Conservation (phyloP, 768 basidiomycete genomes). For the Harrya chromipes region DNA sequence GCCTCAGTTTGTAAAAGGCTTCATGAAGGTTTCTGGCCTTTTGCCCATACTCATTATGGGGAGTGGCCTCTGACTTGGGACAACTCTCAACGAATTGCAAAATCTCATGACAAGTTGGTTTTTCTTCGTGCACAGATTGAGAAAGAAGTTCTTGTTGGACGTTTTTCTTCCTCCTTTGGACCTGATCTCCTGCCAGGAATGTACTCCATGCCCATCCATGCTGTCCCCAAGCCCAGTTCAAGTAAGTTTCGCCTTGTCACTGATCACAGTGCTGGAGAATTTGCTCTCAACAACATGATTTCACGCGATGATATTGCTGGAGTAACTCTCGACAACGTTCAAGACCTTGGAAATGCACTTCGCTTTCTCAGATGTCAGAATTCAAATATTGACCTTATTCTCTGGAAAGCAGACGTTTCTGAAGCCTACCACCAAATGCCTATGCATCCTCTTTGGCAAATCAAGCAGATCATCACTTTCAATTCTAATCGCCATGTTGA, state of each 20-base stretch:
- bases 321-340: slow-evolving; percentile 34
- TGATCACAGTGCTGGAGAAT: slow-evolving; percentile 36
- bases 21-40: too few relatives aligned
- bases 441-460: slow-evolving; percentile 39
- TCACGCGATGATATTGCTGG: slow-evolving; percentile 15
- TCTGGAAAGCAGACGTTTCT: slow-evolving; percentile 37
- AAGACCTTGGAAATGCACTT: slow-evolving; percentile 26
- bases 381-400: not conserved
- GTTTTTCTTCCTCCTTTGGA: slow-evolving; percentile 17
- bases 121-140: too few relatives aligned
- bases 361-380: fast-evolving
- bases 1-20: too few relatives aligned
- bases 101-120: too few relatives aligned
- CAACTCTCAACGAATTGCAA: too few relatives aligned
- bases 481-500: slow-evolving; percentile 19
- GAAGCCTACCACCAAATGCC: slow-evolving; percentile 38
- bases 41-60: too few relatives aligned
- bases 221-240: slow-evolving; percentile 41
- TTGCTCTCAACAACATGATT: slow-evolving; percentile 35
- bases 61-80: too few relatives aligned
- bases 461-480: slow-evolving; percentile 36
- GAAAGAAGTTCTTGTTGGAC: not conserved
- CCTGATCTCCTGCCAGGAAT: slow-evolving; percentile 37
- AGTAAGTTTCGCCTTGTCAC: slow-evolving; percentile 36
- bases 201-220: slow-evolving; percentile 38